phyloP scores from a whole-genome alignment of 2,329 filamentous ascomycete genomes.

The Neonectria hederae region DNA sequence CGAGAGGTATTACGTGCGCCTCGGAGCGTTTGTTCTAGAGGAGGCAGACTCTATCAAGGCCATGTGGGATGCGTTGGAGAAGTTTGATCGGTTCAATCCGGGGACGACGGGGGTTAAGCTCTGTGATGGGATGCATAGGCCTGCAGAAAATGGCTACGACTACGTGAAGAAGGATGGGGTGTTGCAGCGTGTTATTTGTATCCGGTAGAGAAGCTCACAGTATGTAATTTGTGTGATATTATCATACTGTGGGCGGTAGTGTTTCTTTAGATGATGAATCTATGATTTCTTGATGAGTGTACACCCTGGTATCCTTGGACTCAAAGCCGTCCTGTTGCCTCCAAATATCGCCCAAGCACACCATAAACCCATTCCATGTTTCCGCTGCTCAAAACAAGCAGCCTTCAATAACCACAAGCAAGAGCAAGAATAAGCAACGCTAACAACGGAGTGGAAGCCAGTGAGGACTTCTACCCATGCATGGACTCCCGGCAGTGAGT shows the following conservation, averaged over 20 bases:
- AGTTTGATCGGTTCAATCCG: background rate
- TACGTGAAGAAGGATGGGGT: slow-evolving; percentile 9
- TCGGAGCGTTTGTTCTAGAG: slow-evolving; percentile 14
- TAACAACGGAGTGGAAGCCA: background rate
- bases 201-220: background rate
- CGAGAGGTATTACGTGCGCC: background rate
- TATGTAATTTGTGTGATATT: background rate
- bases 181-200: slow-evolving; percentile 5
- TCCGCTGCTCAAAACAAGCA: no score
- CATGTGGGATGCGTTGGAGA: slow-evolving; percentile 3
- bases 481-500: background rate
- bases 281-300: background rate
- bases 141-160: background rate
- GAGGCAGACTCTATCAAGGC: background rate
- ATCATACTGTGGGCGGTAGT: background rate
- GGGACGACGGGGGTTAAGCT: background rate
- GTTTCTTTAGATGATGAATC: background rate
- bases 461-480: background rate
- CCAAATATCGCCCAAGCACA: background rate
- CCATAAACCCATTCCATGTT: background rate
- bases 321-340: background rate
- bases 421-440: background rate
- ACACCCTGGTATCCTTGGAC: background rate
- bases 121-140: background rate
- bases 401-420: background rate